Percentiles rank a stretch among this genome's conserved stretches.
Evolutionary conservation across 148 eudicot genomes (phyloP).

Genomic region (Hydrangea macrophylla): DNA sequence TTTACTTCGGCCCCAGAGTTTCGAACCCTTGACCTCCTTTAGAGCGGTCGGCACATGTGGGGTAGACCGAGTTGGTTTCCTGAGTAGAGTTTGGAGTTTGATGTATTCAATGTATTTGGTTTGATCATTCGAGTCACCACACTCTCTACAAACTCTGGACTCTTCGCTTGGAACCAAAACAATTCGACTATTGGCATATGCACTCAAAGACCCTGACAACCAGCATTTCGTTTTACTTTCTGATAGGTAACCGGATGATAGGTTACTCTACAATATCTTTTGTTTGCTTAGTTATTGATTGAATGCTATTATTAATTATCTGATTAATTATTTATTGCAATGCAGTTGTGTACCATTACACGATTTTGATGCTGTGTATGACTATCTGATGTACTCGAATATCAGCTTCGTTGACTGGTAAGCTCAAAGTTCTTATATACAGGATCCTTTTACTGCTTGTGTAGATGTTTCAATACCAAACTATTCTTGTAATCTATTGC

Average conservation of each 20-base stretch:
- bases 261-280: not conserved
- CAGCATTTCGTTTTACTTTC: slow-evolving; percentile 93
- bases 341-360: slow-evolving; percentile 94
- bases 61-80: too few relatives aligned
- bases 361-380: slow-evolving; percentile 75
- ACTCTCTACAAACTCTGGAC: too few relatives aligned
- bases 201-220: slow-evolving; percentile 80
- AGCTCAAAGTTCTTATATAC: slow-evolving; percentile 15
- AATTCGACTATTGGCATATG: slow-evolving; percentile 90
- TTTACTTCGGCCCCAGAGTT: too few relatives aligned
- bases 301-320: not conserved
- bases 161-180: too few relatives aligned
- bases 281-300: not conserved
- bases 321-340: slow-evolving; percentile 18
- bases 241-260: slow-evolving; percentile 57
- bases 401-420: slow-evolving; percentile 90
- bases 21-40: too few relatives aligned
- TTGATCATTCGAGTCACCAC: too few relatives aligned
- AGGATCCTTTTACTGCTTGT: not conserved
- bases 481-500: not conserved
- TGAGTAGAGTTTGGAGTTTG: too few relatives aligned
- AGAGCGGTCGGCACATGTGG: too few relatives aligned
- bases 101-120: too few relatives aligned
- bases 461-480: not conserved
- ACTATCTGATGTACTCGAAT: slow-evolving; percentile 81